Evolutionary conservation across 805 yeast species (phyloP).

Genomic region (Candida arabinofermentans): DNA sequence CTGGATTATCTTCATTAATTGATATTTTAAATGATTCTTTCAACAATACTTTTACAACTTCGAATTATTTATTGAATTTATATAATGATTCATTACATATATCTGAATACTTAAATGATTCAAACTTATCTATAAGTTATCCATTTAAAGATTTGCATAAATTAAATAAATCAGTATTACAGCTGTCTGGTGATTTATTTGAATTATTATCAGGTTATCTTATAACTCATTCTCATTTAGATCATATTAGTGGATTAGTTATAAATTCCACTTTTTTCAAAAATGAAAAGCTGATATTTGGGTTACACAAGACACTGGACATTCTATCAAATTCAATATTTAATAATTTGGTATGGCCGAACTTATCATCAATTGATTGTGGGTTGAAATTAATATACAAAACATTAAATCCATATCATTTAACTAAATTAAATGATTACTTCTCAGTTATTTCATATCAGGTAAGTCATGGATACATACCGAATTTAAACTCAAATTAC

Average conservation of each 20-base stretch:
- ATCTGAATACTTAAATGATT: constrained; percentile 7
- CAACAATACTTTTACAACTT: constrained; percentile 1
- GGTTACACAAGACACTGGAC: constrained; percentile 47
- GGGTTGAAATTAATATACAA: constrained; percentile 20
- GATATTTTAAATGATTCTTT: constrained; percentile 28
- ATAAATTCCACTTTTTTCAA: constrained; percentile 63
- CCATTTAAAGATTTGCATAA: constrained; percentile 8
- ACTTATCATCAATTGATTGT: no score
- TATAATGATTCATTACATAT: constrained; percentile 14
- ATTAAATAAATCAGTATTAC: constrained; percentile 5
- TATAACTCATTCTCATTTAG: constrained; percentile 82
- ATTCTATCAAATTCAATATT: constrained; percentile 55
- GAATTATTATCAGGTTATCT: constrained; percentile 40
- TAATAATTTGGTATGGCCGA: constrained; percentile 81
- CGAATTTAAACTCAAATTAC: constrained; percentile 22
- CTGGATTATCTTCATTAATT: constrained; percentile 56
- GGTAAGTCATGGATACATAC: constrained; percentile 33
- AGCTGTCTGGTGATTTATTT: constrained; percentile 25
- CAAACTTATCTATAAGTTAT: not conserved
- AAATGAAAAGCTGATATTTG: constrained; percentile 43
- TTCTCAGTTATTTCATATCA: constrained; percentile 40
- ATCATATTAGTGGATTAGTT: constrained; percentile 67
- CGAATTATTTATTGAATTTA: constrained; percentile 13
- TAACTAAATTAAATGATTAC: constrained; percentile 28
- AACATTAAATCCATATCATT: constrained; percentile 11